Percentiles rank a stretch among this genome's conserved stretches.
These are phyloP conservation scores for Diplotaxis tenuifolia DNA, from an alignment of 345 rosid genomes.

Conservation along the genomic window DNA sequence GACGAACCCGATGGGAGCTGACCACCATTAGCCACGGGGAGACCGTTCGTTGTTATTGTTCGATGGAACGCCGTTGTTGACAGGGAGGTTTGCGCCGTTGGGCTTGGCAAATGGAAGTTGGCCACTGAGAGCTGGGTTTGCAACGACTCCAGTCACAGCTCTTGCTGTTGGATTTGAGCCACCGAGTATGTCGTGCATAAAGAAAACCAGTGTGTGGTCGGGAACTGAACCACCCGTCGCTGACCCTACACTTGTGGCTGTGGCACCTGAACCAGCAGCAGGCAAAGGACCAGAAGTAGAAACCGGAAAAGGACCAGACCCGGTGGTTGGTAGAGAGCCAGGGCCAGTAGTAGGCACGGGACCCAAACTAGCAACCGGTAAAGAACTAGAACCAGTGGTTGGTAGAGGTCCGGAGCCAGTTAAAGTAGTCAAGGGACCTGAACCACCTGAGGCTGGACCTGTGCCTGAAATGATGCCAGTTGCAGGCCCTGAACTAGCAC, in stretches of 20 bases:
- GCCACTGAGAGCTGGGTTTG: slow-evolving; percentile 58
- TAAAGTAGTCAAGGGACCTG: slow-evolving; percentile 15
- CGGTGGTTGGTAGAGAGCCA: neutral
- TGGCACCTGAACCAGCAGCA: slow-evolving; percentile 7
- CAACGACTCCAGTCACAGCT: slow-evolving; percentile 66
- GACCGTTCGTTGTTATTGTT: slow-evolving; percentile 51
- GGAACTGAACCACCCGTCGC: slow-evolving; percentile 16
- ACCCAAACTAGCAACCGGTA: neutral
- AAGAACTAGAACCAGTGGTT: slow-evolving; percentile 15
- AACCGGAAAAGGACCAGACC: neutral
- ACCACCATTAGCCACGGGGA: slow-evolving; percentile 49
- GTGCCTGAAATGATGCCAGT: slow-evolving; percentile 23
- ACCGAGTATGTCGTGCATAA: slow-evolving; percentile 76
- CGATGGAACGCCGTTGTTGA: slow-evolving; percentile 53
- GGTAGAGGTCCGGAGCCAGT: slow-evolving; percentile 27
- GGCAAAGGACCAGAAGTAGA: neutral
- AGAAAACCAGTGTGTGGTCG: slow-evolving; percentile 49
- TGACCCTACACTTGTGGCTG: slow-evolving; percentile 9
- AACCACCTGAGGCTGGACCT: slow-evolving; percentile 8
- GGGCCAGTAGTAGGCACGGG: slow-evolving; percentile 11
- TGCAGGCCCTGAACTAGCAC: slow-evolving; percentile 19
- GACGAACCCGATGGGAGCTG: slow-evolving; percentile 52
- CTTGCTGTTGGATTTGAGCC: slow-evolving; percentile 71
- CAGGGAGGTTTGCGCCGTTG: slow-evolving; percentile 66
- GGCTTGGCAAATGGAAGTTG: slow-evolving; percentile 87